A percentile compares a stretch with the other conserved stretches of the same genome.
phyloP scores from a whole-genome alignment of 805 yeast species.

The Yarrowia sp. region DNA sequence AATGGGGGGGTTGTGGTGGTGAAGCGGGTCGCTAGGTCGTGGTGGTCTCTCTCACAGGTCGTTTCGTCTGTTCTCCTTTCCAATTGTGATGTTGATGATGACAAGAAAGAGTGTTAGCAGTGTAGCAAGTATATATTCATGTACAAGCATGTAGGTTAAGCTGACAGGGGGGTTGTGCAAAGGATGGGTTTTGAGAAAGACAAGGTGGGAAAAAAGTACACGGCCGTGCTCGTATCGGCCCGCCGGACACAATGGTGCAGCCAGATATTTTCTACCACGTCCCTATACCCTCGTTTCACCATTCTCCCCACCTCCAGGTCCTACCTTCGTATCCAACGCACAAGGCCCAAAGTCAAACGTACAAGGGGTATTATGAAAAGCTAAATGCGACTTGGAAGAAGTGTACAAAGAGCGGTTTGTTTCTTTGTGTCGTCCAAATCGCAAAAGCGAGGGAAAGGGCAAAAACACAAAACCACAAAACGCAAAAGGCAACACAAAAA shows the following conservation, averaged over 20 bases:
- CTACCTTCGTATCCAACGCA: conserved; percentile 39
- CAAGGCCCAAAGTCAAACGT: conserved; percentile 28
- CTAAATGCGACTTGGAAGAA: neutral
- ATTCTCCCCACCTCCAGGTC: conserved; percentile 26
- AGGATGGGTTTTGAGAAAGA: neutral
- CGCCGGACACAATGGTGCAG: neutral
- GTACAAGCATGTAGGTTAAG: conserved; percentile 34
- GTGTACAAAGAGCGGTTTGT: conserved; percentile 29
- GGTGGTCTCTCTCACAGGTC: neutral
- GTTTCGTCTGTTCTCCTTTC: conserved; percentile 1
- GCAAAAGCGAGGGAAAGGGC: conserved; percentile 4
- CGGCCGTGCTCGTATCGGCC: neutral
- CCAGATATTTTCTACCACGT: neutral
- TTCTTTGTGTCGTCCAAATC: neutral
- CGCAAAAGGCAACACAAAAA: conserved; percentile 5
- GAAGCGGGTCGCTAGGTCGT: conserved; percentile 3
- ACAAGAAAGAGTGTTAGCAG: conserved; percentile 27
- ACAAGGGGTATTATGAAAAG: conserved; percentile 37
- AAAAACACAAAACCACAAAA: conserved; percentile 12
- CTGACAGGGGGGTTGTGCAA: conserved; percentile 18
- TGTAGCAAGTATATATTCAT: conserved; percentile 34
- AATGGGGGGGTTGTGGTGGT: neutral
- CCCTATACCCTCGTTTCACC: neutral
- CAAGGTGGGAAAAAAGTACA: neutral
- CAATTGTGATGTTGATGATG: conserved; percentile 21